Evolutionary conservation across 768 basidiomycete genomes (phyloP), one percentile per base, ranked within the genome.

Genomic region (Tulasnella calospora): DNA sequence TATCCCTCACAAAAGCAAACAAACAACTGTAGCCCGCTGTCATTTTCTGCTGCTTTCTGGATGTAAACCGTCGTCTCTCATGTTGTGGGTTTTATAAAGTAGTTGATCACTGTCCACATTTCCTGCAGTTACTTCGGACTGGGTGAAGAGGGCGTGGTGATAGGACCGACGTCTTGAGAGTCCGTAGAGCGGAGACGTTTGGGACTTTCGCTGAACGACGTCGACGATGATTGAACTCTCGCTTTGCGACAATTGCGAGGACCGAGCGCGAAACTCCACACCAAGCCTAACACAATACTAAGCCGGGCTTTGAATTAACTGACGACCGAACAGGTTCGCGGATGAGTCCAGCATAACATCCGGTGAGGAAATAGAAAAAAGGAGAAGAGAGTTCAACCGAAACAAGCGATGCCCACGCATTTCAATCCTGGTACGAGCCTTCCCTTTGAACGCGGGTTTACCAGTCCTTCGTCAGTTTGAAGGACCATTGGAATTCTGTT

Each of bases 401-500:
- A 19, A 35, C 8, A 71, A 30, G 36, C 36, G 1, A 35, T 35
- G 61, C 10, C 23, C 3, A 19, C 44, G 44, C 17, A 15, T 44
- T 44, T 44, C 44, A 19, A 44, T 19, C 40, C 2, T 9, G 1
- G 70, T 35, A 6, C 19, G 27, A 19, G 70, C 30, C 9, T 41
- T 7, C 33, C 35, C 40, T 35, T 71, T 21, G 30, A 36, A 35
- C 40, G 21, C 6, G 10, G 30, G 6, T 71, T 87, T 83, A 92
- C 96, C 96, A 98, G 81, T 96, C 95, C 86, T 97, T 97, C 67
- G 88, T 90, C 79, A 98, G 88, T 84, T 95, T 97, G 88, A 98
- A 98, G 35, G 83, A 84, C 96, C 96, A 98, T 79, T 92, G 90
- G 86, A 91, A 94, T 81, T 94, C 94, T 92, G 79, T 9, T 30